Evolutionary conservation across 2,329 filamentous ascomycete genomes (phyloP).

Genomic region (Madurella fahalii): DNA sequence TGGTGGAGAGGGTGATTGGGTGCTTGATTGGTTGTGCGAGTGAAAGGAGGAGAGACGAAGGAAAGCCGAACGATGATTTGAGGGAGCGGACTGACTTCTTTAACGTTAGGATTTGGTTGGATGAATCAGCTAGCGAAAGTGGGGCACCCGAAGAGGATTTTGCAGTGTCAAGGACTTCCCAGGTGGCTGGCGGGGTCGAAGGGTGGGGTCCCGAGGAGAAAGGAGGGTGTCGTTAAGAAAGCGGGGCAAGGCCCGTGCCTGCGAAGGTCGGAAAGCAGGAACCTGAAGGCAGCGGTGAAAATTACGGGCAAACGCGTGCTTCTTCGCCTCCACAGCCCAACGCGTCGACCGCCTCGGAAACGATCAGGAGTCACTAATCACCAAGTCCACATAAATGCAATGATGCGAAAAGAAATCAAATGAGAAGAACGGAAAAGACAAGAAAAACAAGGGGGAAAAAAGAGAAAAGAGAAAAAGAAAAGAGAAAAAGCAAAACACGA

Average conservation of each 20-base stretch:
- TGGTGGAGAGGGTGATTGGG: constrained; percentile 38
- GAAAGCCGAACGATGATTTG: constrained; percentile 50
- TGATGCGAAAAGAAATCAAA: no score
- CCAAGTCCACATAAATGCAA: not conserved
- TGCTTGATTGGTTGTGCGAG: constrained; percentile 48
- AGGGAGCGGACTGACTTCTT: constrained; percentile 40
- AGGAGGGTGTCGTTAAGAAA: constrained; percentile 16
- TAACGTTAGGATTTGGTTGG: constrained; percentile 46
- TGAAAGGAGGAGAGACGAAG: constrained; percentile 38
- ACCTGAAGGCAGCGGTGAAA: not conserved
- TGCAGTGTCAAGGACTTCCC: constrained; percentile 6
- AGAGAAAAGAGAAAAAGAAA: no score
- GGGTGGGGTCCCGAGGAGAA: constrained; percentile 18
- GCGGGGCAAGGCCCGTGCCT: not conserved
- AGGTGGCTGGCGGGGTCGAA: constrained; percentile 24
- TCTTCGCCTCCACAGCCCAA: not conserved
- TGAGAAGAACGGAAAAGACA: no score
- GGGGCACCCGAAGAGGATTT: constrained; percentile 26
- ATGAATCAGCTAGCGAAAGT: constrained; percentile 42
- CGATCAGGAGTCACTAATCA: not conserved
- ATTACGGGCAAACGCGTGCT: not conserved
- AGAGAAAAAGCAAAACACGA: no score
- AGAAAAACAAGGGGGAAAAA: no score
- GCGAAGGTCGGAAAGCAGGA: constrained; percentile 2
- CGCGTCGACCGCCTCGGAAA: not conserved